Base-by-base conservation (phyloP, 2,329 filamentous ascomycete genomes). In the Fusarium nematophilum region DNA sequence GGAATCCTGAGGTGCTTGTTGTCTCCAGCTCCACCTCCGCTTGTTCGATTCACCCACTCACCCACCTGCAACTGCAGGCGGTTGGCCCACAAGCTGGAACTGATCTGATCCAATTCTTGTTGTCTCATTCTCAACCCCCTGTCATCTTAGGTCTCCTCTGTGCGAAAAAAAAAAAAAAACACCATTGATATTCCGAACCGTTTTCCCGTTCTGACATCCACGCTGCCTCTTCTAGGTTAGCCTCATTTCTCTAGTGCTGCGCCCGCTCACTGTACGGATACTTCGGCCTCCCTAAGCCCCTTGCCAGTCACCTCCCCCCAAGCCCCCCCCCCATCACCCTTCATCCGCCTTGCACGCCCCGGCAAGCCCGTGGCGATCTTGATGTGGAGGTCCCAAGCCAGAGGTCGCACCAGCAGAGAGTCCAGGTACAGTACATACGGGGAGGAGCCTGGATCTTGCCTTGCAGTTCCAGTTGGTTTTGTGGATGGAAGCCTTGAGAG, bases 331-430 rank as follows among this genome's bases (percentile, higher is more conserved):
- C 14, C 45, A 59, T 59, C 56, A 58, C 44, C 17, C 50, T 44
- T 45, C 53, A 34, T 61, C 49, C 50, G 40, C 52, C 53, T 53
- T 50, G 62, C 54, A 25, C 57, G 38, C 55, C 56, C 66, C 59
- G 62, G 59, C 57, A 59, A 68, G 62, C 56, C 62, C 55, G 57
- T 59, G 66, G 54, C 64, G 64, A 69, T 69, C 66, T 57, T 53
- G 56, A 59, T 67, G 65, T 68, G 66, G 66, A 69, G 66, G 64
- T 59, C 51, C 55, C 55, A 60, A 46, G 59, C 43, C 40, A 51
- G 18, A 46, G 51, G 61, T 51, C 57, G 47, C 55, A 53, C 60
- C 60, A 64, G 48, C 48, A 34, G 51, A 42, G 50, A 30, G 50
- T 37, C 62, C 57, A 68, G 53, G 65, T 65, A 63, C 57, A 56